A percentile compares a stretch with the other conserved stretches of the same genome.
Evolutionary conservation across 805 yeast genomes (phyloP).

Genomic region (Alloascoidea africana): DNA sequence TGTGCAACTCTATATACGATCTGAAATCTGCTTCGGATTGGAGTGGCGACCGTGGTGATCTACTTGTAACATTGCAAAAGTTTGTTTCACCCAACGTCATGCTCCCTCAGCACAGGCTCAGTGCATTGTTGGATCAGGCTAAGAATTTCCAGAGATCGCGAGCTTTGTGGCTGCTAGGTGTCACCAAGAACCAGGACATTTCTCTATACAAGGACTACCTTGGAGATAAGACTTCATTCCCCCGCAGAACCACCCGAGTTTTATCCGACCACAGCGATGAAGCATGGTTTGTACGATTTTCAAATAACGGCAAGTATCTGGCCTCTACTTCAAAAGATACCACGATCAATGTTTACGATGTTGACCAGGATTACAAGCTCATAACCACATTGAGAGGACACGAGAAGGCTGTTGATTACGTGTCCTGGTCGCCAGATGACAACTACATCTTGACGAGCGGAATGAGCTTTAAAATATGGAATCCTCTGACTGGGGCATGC

Average conservation of each 20-base stretch:
- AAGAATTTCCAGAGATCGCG: slow-evolving; percentile 26
- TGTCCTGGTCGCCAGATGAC: slow-evolving; percentile 69
- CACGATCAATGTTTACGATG: slow-evolving; percentile 50
- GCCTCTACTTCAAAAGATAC: slow-evolving; percentile 71
- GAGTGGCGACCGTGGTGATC: slow-evolving; percentile 14
- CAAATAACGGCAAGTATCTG: slow-evolving; percentile 59
- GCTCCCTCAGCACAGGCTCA: slow-evolving; percentile 36
- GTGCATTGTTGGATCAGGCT: slow-evolving; percentile 36
- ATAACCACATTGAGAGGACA: slow-evolving; percentile 27
- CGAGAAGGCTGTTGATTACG: slow-evolving; percentile 40
- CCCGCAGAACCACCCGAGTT: slow-evolving; percentile 29
- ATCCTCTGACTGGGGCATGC: slow-evolving; percentile 25
- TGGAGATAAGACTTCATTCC: slow-evolving; percentile 23
- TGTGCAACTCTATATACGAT: slow-evolving; percentile 15
- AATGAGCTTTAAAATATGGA: slow-evolving; percentile 65
- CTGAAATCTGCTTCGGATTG: slow-evolving; percentile 16
- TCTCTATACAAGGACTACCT: slow-evolving; percentile 23
- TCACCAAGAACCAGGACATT: slow-evolving; percentile 10
- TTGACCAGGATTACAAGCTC: slow-evolving; percentile 25
- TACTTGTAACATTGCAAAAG: slow-evolving; percentile 27
- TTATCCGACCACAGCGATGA: slow-evolving; percentile 48
- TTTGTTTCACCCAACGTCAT: slow-evolving; percentile 35
- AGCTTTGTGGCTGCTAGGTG: slow-evolving; percentile 20
- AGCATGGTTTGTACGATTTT: slow-evolving; percentile 73
- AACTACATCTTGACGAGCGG: slow-evolving; percentile 52